A percentile compares a stretch with the other conserved stretches of the same genome.
Conservation (phyloP, 2,329 filamentous ascomycete species). For the Sordariomycetes sp. region DNA sequence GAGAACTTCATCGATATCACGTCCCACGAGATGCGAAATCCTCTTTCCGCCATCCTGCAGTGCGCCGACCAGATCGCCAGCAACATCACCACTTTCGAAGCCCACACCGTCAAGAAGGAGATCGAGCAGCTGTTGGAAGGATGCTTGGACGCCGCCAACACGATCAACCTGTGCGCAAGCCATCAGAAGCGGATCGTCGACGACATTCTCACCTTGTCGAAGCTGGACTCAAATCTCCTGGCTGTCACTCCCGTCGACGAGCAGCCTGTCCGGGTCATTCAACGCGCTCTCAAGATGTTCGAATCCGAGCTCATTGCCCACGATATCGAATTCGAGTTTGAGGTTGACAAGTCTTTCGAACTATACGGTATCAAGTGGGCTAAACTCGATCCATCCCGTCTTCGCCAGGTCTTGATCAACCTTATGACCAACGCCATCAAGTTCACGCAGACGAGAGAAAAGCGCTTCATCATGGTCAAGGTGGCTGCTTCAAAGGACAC, state of each 20-base stretch:
- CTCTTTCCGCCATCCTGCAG: constrained; percentile 64
- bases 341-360: constrained; percentile 58
- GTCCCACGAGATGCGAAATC: constrained; percentile 69
- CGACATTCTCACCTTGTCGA: constrained; percentile 57
- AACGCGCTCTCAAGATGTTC: constrained; percentile 68
- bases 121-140: constrained; percentile 40
- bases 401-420: constrained; percentile 70
- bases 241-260: constrained; percentile 62
- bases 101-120: constrained; percentile 27
- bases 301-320: constrained; percentile 65
- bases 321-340: constrained; percentile 61
- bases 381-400: constrained; percentile 64
- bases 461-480: constrained; percentile 51
- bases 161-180: constrained; percentile 69
- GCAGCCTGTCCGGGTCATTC: constrained; percentile 59
- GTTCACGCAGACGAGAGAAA: constrained; percentile 52
- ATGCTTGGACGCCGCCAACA: constrained; percentile 68
- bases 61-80: constrained; percentile 64
- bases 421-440: constrained; percentile 61
- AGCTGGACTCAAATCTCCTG: constrained; percentile 62
- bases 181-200: constrained; percentile 69
- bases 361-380: constrained; percentile 61
- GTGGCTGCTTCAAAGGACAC: constrained; percentile 53
- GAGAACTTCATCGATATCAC: constrained; percentile 69
- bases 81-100: constrained; percentile 34